Base-by-base conservation (phyloP, 108 stramenopile genomes). In the Conticribra weissflogii region DNA sequence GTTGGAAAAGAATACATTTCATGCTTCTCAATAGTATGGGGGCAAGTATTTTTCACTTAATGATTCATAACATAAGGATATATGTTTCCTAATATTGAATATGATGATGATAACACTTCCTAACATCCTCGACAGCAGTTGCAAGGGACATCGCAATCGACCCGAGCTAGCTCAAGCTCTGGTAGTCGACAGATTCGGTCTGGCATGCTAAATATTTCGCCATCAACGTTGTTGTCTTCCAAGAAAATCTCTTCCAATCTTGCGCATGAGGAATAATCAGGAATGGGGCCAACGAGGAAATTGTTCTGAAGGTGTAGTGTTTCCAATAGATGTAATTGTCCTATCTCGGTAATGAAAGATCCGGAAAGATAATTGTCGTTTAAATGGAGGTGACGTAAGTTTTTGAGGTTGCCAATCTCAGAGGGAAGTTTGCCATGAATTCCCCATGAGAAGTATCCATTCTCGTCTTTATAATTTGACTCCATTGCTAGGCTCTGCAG, bases 401-500 rank as follows among this genome's bases (percentile, higher is more conserved):
- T 81, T 46, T 81, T 71, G 21, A 81, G 45, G 19, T 66, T 61
- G 18, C 70, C 76, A 5, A 78, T 33, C 32, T 78, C 76, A 1
- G 63, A 52, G 14, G 76, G 76, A 3, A 78, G 66, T 44, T 61
- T 68, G 54, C 66, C 54, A 22, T 68, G 65, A 24, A 76, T 76
- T 41, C 75, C 75, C 67, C 75, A 67, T 22, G 75, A 30, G 19
- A 76, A 76, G 41, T 68, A 68, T 2, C 67, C 75, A 24, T 68
- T 61, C n/a, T 68, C 22, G 48, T 76, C 75, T 34, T 68, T 68
- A 47, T 76, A 76, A 46, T 76, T 76, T 2, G 75, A 76, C 32
- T 61, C 60, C 45, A 76, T 28, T n/a, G n/a, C n/a, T n/a, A n/a
- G n/a, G n/a, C n/a, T n/a, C n/a, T n/a, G n/a, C n/a, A n/a, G n/a